Conservation (phyloP, 2,329 filamentous ascomycete species). For the Penicillium sp. region DNA sequence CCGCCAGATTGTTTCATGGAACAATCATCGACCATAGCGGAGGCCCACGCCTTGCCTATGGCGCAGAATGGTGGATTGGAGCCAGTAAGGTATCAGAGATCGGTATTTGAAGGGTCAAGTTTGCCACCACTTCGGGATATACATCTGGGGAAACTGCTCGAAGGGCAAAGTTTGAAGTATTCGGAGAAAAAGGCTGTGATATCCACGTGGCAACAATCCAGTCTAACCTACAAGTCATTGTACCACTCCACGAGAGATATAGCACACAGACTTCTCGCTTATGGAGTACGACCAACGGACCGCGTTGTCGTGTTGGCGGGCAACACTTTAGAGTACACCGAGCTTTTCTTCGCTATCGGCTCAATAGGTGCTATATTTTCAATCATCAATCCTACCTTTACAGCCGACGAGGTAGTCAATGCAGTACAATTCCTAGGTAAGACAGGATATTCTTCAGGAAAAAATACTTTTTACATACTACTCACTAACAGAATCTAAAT, state of each 20-base stretch:
- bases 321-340: conserved; percentile 48
- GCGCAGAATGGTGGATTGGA: not conserved
- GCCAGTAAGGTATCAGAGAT: not conserved
- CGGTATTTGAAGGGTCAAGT: not conserved
- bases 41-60: not conserved
- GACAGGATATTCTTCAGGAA: not conserved
- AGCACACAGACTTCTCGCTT: conserved; percentile 17
- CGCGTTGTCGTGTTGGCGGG: conserved; percentile 65
- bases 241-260: conserved; percentile 43
- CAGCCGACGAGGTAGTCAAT: conserved; percentile 51
- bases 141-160: not conserved
- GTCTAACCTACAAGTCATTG: not conserved
- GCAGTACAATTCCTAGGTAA: conserved; percentile 24
- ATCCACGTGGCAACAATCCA: not conserved
- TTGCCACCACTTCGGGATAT: not conserved
- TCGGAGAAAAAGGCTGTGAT: not conserved
- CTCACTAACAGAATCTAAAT: not conserved
- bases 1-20: not conserved
- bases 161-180: not conserved
- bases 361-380: conserved; percentile 60
- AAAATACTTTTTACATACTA: not conserved
- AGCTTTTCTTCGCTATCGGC: conserved; percentile 64
- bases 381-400: conserved; percentile 71
- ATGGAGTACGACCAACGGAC: conserved; percentile 61
- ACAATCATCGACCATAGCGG: not conserved